Percentiles rank a stretch among this genome's conserved stretches.
Evolutionary conservation across 495 filamentous ascomycete species (phyloP).

Genomic region (Neurospora tetrasperma): DNA sequence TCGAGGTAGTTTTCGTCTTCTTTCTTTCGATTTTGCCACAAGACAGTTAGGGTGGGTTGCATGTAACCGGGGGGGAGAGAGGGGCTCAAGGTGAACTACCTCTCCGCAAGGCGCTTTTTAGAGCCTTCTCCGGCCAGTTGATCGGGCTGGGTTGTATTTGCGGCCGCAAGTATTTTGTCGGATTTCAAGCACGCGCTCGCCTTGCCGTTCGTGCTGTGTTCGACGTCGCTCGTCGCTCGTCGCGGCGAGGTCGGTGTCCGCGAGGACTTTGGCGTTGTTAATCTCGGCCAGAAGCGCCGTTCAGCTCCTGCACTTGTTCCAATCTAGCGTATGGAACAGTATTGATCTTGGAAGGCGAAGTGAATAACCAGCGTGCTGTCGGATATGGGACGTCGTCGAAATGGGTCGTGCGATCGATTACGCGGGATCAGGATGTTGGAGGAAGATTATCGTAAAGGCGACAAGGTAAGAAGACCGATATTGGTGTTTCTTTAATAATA

Average conservation of each 20-base stretch:
- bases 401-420: background rate
- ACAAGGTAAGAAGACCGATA: background rate
- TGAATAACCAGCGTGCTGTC: background rate
- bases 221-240: background rate
- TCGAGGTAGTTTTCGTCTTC: background rate
- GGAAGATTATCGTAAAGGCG: background rate
- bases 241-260: background rate
- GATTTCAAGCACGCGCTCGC: background rate
- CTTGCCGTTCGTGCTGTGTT: background rate
- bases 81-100: background rate
- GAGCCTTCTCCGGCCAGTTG: background rate
- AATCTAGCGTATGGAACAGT: too few species aligned
- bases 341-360: background rate
- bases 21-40: background rate
- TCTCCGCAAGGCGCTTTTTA: background rate
- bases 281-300: background rate
- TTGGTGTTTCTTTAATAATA: too few species aligned
- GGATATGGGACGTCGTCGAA: background rate
- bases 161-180: background rate
- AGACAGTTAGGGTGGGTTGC: background rate
- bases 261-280: background rate
- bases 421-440: background rate
- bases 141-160: background rate
- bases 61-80: background rate
- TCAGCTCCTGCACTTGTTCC: background rate